phyloP scores from a whole-genome alignment of 495 filamentous ascomycete species.

The Neurospora sp. region DNA sequence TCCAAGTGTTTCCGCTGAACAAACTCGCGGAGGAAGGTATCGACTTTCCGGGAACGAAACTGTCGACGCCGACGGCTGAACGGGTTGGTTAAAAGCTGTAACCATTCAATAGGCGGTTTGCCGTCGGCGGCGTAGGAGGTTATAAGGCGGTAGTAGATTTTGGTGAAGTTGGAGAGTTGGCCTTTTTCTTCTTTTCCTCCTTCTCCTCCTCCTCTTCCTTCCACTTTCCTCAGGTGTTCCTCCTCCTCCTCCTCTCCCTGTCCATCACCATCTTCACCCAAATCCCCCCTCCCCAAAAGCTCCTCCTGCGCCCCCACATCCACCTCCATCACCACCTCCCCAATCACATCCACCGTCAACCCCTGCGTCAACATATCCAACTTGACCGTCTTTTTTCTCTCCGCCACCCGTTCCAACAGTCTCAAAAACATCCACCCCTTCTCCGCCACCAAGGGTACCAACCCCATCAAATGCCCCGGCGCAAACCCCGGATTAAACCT shows the following conservation, averaged over 20 bases:
- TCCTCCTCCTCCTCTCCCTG: not conserved
- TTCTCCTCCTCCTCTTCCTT: not conserved
- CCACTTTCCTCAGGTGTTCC: too few relatives aligned
- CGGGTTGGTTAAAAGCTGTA: not conserved
- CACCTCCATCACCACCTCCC: slow-evolving; percentile 24
- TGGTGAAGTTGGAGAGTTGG: slow-evolving; percentile 17
- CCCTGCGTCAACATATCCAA: slow-evolving; percentile 16
- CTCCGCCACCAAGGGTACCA: slow-evolving; percentile 28
- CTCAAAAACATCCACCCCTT: slow-evolving; percentile 25
- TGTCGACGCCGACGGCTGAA: not conserved
- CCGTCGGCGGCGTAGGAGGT: slow-evolving; percentile 9
- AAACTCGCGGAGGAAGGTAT: slow-evolving; percentile 11
- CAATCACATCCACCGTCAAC: slow-evolving; percentile 34
- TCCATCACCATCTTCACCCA: not conserved
- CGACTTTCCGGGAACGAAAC: slow-evolving; percentile 1
- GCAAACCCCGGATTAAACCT: slow-evolving; percentile 36
- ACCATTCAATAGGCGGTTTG: slow-evolving; percentile 12
- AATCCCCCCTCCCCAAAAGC: not conserved
- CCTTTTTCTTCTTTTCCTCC: not conserved
- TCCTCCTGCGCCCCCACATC: slow-evolving; percentile 25
- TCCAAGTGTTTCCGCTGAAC: slow-evolving; percentile 18
- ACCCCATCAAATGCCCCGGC: slow-evolving; percentile 28
- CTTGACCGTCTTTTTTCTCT: slow-evolving; percentile 18
- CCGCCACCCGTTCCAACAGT: slow-evolving; percentile 15
- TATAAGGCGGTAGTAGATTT: slow-evolving; percentile 17